phyloP scores from a whole-genome alignment of 139 green algal genomes.

The Microglena sp. region DNA sequence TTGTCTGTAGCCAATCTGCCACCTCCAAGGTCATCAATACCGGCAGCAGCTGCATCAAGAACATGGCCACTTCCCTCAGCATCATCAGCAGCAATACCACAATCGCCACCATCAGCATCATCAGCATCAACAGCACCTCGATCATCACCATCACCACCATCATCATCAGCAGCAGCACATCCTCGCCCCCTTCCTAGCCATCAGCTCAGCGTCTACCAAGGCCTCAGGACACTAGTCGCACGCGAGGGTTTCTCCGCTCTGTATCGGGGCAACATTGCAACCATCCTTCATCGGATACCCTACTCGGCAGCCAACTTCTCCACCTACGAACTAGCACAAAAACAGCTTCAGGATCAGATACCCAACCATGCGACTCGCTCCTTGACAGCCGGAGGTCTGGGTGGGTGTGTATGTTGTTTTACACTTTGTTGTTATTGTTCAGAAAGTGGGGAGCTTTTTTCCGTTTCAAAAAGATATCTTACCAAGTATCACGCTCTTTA shows the following conservation, averaged over 20 bases:
- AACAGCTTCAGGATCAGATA: no score
- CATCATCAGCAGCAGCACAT: no score
- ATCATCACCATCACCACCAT: neutral
- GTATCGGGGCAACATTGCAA: conserved; percentile 66
- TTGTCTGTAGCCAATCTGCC: neutral
- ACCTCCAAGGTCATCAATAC: neutral
- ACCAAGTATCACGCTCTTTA: no score
- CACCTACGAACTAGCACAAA: conserved; percentile 69
- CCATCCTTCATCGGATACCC: conserved; percentile 88
- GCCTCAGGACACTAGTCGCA: neutral
- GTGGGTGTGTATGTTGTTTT: no score
- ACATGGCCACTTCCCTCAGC: neutral
- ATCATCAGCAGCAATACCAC: neutral
- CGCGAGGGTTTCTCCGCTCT: neutral
- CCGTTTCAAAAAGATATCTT: no score
- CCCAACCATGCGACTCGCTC: no score
- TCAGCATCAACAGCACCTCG: neutral
- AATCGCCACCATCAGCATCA: neutral
- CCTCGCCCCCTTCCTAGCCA: neutral
- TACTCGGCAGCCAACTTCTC: conserved; percentile 95
- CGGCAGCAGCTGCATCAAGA: neutral
- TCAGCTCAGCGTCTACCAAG: conserved; percentile 1
- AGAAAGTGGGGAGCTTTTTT: no score
- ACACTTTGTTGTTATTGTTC: no score
- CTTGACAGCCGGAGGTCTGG: no score